Evolutionary conservation across 768 basidiomycete genomes (phyloP).

Genomic region (Mycena chlorophos): DNA sequence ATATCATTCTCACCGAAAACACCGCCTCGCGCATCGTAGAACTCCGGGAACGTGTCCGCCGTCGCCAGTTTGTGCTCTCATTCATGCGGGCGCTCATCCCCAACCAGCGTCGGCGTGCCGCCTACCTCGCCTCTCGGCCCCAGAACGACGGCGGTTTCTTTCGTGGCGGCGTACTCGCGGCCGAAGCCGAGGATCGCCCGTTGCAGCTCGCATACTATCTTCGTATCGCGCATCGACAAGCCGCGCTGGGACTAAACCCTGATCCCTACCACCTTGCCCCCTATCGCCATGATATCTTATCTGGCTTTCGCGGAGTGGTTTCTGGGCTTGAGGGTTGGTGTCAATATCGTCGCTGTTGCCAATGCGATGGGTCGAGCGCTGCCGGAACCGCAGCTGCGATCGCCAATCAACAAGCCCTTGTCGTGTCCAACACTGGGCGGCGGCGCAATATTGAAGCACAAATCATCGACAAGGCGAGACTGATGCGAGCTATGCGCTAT

Average conservation of each 20-base stretch:
- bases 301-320: neutral
- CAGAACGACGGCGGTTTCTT: neutral
- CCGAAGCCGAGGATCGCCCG: neutral
- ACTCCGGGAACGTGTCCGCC: neutral
- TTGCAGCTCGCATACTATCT: neutral
- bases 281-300: neutral
- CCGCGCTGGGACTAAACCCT: neutral
- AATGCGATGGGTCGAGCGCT: neutral
- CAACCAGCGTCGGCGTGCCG: too few relatives aligned
- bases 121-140: neutral
- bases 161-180: neutral
- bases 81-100: neutral
- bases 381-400: neutral
- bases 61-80: too few relatives aligned
- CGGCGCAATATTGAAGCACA: neutral
- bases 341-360: neutral
- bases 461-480: neutral
- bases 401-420: neutral
- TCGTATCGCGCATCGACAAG: neutral
- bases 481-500: neutral
- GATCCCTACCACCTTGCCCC: neutral
- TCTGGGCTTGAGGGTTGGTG: neutral
- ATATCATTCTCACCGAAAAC: neutral
- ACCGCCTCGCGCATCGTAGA: neutral
- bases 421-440: neutral